Base-by-base conservation (phyloP, 371 early-diverging fungal species). In the Mortierella sp. region DNA sequence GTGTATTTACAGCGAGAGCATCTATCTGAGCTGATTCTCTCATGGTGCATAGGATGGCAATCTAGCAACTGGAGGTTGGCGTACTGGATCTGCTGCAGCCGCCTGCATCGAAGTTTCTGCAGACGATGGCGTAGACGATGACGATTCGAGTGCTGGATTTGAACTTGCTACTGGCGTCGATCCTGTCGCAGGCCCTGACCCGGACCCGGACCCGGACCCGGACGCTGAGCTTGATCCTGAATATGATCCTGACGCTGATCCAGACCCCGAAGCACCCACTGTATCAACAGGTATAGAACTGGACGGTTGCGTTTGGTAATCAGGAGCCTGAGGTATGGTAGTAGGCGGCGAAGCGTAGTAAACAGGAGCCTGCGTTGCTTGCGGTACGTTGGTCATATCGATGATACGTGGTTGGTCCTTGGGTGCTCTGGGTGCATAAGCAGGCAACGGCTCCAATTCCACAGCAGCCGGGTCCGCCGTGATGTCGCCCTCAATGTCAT, bases 401-500 rank as follows among this genome's bases (percentile, higher is more conserved):
- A 60, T 50, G 38, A 67, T 67, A 18, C 46, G 49, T 2, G 61
- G 67, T 19, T 67, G 67, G 21, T 54, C 67, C 34, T 31, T 60
- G 31, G 38, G 26, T 13, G 60, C 34, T 10, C 48, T 45, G 28
- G 56, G 67, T 42, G 48, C 54, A 39, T 67, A 67, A 6, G 41
- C 55, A 1, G 67, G 67, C 38, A 67, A 21, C 1, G 67, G 61
- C 21, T 67, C 67, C 67, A 67, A 43, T n/a, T 67, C 67, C 7
- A 67, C 41, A 18, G 54, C 54, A 13, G 39, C 54, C 2, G 63
- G 55, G 1, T 42, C 63, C 2, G 41, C 27, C 18, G 50, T 24
- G 7, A 21, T 27, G 13, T 23, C 23, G 12, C 28, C 50, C 21
- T 49, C 52, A 21, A 18, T 23, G 9, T 21, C 50, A 28, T 23